Evolutionary conservation across 179 eudicot species (phyloP), one percentile per base, ranked within the genome.

Genomic region (Beta macrorhiza): DNA sequence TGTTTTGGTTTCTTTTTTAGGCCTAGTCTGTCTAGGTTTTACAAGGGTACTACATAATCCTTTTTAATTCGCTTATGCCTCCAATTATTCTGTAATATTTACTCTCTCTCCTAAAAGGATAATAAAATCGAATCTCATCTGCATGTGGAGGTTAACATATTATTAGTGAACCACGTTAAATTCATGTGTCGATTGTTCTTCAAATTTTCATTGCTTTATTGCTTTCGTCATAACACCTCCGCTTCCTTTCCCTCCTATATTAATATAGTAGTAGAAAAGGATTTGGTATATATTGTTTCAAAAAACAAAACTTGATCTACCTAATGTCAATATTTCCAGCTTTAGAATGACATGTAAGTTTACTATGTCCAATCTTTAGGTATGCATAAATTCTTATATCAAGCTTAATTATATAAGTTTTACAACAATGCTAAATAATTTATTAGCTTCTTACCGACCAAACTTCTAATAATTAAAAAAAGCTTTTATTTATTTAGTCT

Each of bases 351-450:
- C 82, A 74, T 37, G 45, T 61, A 9, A 22, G 25, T 16, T 7
- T 45, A 13, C 15, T 71, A 57, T 84, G 83, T 80, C 55, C 67
- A 77, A 76, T 75, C 75, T 76, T 76, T 84, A 75, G 74, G 78
- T 70, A 14, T 53, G 56, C 80, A 69, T 10, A 71, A 4, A 29
- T 20, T 51, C 17, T 70, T 59, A 7, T 51, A 19, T 13, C 12
- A 57, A 74, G 2, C 51, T 11, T 71, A 37, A 9, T 37, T 51
- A 71, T 81, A 12, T 52, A 73, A 20, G 8, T 51, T 12, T 55
- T 19, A 68, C 67, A 55, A 13, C 8, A 3, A 70, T 47, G 19
- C 63, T 49, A 14, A 25, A 22, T 49, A 20, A 29, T 20, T 77
- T 62, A 22, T 8, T n/a, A 61, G 13, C 69, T 76, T 5, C 53